Percentiles rank a stretch among this genome's conserved stretches.
phyloP scores from a whole-genome alignment of 176 grass and related monocot genomes.

The Pontederia paniculata region DNA sequence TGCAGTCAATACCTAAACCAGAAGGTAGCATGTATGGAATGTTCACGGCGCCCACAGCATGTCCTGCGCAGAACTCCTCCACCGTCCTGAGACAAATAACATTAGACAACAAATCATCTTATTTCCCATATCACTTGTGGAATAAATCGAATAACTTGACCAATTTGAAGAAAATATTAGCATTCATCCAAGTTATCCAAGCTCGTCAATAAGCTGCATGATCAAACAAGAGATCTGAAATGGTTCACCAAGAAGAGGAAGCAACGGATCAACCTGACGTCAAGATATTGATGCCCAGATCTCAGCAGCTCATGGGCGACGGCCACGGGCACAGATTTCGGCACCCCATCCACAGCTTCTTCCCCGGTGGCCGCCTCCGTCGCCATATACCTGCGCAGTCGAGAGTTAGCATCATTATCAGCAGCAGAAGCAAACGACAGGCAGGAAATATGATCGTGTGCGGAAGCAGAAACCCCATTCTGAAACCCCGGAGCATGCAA shows the following conservation, averaged over 20 bases:
- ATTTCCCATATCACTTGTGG: background rate
- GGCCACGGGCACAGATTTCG: constrained; percentile 1
- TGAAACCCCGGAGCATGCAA: no score
- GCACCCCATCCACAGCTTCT: background rate
- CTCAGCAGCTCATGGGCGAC: background rate
- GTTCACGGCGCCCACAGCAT: background rate
- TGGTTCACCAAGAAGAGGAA: background rate
- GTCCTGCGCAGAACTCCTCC: background rate
- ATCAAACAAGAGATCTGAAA: no score
- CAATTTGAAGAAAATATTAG: no score
- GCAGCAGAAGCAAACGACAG: background rate
- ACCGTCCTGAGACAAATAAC: background rate
- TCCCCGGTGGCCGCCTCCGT: background rate
- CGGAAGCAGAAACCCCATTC: no score
- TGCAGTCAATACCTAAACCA: background rate
- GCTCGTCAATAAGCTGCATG: no score
- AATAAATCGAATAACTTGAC: no score
- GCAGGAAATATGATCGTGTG: background rate
- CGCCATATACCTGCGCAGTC: background rate
- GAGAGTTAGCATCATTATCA: background rate
- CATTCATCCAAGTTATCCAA: no score
- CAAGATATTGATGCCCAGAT: background rate
- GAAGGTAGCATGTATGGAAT: background rate
- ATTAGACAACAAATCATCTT: background rate
- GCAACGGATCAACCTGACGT: background rate